phyloP scores from a whole-genome alignment of 352 stramenopile genomes.

The Phytophthora uliginosa region DNA sequence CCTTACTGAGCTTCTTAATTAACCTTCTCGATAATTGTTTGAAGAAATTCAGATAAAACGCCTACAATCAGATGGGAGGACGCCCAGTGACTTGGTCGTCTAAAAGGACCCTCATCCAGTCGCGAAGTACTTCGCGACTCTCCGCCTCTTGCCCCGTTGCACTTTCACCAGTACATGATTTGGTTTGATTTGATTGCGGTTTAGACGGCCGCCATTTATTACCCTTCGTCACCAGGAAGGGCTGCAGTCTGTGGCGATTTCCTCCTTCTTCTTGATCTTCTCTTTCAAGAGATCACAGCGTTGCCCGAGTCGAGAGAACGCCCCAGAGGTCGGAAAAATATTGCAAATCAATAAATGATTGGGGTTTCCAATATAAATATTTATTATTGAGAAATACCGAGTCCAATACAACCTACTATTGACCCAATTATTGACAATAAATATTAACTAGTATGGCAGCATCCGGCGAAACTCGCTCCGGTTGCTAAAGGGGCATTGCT shows the following conservation, averaged over 20 bases:
- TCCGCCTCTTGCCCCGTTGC: not conserved
- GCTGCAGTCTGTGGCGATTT: not conserved
- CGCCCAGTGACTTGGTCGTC: not conserved
- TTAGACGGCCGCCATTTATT: not conserved
- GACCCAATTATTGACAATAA: too few relatives aligned
- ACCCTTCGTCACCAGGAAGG: not conserved
- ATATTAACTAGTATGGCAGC: too few relatives aligned
- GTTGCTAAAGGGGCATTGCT: too few relatives aligned
- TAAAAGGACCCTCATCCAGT: not conserved
- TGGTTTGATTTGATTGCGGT: not conserved
- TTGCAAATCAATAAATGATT: too few relatives aligned
- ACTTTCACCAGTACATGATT: not conserved
- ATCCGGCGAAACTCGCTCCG: too few relatives aligned
- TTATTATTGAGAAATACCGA: too few relatives aligned
- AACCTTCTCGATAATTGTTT: not conserved
- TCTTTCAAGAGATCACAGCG: not conserved
- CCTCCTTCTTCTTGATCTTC: not conserved
- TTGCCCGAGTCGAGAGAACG: not conserved
- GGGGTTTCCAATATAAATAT: too few relatives aligned
- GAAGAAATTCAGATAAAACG: not conserved
- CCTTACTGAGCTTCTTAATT: too few relatives aligned
- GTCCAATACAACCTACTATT: too few relatives aligned
- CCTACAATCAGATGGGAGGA: not conserved
- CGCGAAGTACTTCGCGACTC: not conserved
- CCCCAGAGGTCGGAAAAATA: too few relatives aligned